These are phyloP conservation scores for Candida pini DNA, from an alignment of 805 yeast species.

Conservation along the genomic window DNA sequence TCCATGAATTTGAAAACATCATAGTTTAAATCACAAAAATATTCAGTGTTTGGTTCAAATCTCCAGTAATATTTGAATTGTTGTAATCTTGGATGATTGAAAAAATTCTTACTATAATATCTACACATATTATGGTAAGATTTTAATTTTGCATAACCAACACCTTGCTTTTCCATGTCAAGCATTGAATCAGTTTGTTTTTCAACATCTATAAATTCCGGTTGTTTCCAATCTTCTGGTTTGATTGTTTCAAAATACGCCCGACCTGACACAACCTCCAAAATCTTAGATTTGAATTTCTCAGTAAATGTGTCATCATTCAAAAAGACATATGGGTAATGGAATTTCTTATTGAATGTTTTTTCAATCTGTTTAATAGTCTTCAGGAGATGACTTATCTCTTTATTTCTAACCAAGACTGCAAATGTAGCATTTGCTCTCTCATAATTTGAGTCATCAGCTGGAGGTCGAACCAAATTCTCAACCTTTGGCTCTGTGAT, in stretches of 20 bases:
- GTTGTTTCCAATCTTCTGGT: conserved; percentile 41
- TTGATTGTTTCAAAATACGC: conserved; percentile 50
- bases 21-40: conserved; percentile 64
- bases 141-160: conserved; percentile 53
- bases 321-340: conserved; percentile 75
- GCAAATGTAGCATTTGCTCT: conserved; percentile 73
- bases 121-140: conserved; percentile 86
- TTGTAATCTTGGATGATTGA: conserved; percentile 54
- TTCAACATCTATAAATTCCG: conserved; percentile 33
- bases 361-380: conserved; percentile 60
- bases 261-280: conserved; percentile 35
- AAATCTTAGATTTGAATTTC: conserved; percentile 44
- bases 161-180: conserved; percentile 28
- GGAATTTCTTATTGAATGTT: conserved; percentile 61
- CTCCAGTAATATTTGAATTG: conserved; percentile 75
- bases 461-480: conserved; percentile 26
- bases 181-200: conserved; percentile 33
- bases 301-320: conserved; percentile 66
- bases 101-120: conserved; percentile 62
- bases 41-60: conserved; percentile 67
- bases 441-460: conserved; percentile 22
- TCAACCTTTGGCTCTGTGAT: conserved; percentile 45
- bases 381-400: conserved; percentile 38
- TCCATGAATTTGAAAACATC: conserved; percentile 75
- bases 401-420: conserved; percentile 67